phyloP scores from a whole-genome alignment of 164 flowering plant genomes.

The Nymphaea colorata region DNA sequence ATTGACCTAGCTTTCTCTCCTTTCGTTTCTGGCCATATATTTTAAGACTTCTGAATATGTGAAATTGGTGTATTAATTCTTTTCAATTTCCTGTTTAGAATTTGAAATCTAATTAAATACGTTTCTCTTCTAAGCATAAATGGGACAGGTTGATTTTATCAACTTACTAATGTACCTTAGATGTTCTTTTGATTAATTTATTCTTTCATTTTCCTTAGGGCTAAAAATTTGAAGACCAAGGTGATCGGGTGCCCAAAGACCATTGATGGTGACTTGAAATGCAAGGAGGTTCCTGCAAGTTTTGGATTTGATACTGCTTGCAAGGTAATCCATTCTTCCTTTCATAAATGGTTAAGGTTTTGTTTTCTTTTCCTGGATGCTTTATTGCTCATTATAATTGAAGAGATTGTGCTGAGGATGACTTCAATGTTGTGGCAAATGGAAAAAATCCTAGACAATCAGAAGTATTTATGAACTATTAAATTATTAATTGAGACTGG shows the following conservation, averaged over 20 bases:
- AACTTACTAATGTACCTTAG: no score
- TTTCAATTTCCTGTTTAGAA: no score
- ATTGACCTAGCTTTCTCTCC: no score
- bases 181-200: not conserved
- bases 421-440: not conserved
- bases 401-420: not conserved
- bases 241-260: slow-evolving; percentile 96
- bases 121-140: no score
- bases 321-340: slow-evolving; percentile 42
- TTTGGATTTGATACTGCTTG: slow-evolving; percentile 98
- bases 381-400: no score
- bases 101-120: no score
- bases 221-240: slow-evolving; percentile 50
- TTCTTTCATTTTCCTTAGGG: slow-evolving; percentile 26
- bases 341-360: not conserved
- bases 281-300: slow-evolving; percentile 94
- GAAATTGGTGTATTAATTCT: no score
- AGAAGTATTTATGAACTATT: no score
- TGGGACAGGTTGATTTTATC: no score
- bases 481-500: no score
- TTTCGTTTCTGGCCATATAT: no score
- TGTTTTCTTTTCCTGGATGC: not conserved
- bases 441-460: not conserved
- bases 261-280: slow-evolving; percentile 91
- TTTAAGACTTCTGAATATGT: no score